Evolutionary conservation across 768 basidiomycete genomes (phyloP), one percentile per base, ranked within the genome.

Genomic region (Termitomyces sp.): DNA sequence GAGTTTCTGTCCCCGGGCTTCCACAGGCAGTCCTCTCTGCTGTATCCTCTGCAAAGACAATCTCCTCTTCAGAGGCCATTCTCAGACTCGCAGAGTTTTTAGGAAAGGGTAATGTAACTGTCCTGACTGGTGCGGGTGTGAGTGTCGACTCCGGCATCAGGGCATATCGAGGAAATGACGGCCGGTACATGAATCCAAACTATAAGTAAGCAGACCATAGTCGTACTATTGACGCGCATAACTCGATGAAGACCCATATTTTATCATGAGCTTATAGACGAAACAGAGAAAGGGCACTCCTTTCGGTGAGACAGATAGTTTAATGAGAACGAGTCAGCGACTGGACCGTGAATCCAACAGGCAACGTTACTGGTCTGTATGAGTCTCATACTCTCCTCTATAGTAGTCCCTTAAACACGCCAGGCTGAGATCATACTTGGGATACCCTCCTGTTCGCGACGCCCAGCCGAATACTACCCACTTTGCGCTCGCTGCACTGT

Each of bases 81-180:
- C 76, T 86, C 31, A 80, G 82, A 53, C 79, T 91, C 55, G 74
- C 83, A 5, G 68, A 76, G 2, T 95, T 95, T 64, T 70, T 96
- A 20, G 72, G 77, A 0, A 72, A 77, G 4, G 92, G 92, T n/a
- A 87, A 84, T 69, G 83, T 84, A 48, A 74, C 87, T 0, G 74
- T 94, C 16, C 69, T 98, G 55, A 94, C 93, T 0, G 94, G 94
- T 2, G 96, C 96, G 0, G 96, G 96, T 7, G 91, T 97, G 62
- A 92, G 90, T 68, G 94, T 98, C 29, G 96, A 98, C 70, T 92
- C 90, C 27, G 96, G 96, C 46, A 96, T 98, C 59, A 79, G 92
- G 62, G 94, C 94, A n/a, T 97, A 98, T 71, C 77, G 94, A 57
- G 94, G 94, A 39, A 68, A 77, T 59, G 90, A 95, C 66, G 94